Evolutionary conservation across 306 rosid species (phyloP), one percentile per base, ranked within the genome.

Genomic region (Quercus alba): DNA sequence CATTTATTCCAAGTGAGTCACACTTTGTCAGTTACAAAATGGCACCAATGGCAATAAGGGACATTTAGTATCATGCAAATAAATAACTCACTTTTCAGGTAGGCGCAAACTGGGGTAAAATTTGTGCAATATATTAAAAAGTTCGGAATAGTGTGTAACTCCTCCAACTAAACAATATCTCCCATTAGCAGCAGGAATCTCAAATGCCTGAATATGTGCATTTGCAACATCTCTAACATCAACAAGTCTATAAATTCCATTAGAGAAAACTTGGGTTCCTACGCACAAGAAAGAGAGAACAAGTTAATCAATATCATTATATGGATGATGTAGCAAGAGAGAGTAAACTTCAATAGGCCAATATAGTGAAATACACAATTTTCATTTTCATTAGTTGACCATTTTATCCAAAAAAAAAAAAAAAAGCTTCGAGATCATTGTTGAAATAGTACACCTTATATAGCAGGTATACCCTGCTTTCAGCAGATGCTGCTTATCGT

Each of bases 151-250:
- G 84, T 91, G 97, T 41, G 64, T 11, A 70, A 92, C 93, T 72
- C 75, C 83, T 78, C 85, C 92, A 55, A 73, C 81, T 87, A 92
- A 41, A 68, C 88, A 88, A 76, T 89, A 88, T 82, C 97, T 83
- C 76, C 98, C 97, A 59, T 58, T 83, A 14, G 98, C 97, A 28
- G 97, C 86, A 83, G 92, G 86, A 76, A 78, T 85, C 89, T 94
- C 97, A 88, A 77, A 94, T 19, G 97, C 97, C 68, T 62, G 84
- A 82, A 92, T 82, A 80, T 94, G 98, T 13, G 98, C 97, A 4
- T 82, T 73, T 23, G 93, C 93, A 70, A 92, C 98, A 84, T 94
- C 97, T 81, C 89, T 94, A 31, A 94, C 97, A 49, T 92, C 72
- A 23, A 92, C 84, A 93, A 90, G 91, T 74, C 91, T 91, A 61